A percentile compares a stretch with the other conserved stretches of the same genome.
Evolutionary conservation across 352 stramenopile genomes (phyloP).

Genomic region (Phytophthora pseudosyringae): DNA sequence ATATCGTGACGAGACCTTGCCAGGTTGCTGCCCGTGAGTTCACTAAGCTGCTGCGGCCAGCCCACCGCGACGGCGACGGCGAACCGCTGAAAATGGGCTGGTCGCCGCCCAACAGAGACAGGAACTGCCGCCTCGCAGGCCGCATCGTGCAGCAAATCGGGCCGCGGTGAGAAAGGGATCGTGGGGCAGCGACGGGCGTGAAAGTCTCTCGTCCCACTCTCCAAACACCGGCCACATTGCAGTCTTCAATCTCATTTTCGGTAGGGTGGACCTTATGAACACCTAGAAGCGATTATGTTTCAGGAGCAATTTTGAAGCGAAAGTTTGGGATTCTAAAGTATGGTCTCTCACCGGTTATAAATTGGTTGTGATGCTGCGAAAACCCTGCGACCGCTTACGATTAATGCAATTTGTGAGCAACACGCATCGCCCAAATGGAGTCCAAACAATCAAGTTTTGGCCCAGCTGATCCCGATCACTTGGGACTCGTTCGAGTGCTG

Average conservation of each 20-base stretch:
- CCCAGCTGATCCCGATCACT: constrained; percentile 3
- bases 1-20: constrained; percentile 1
- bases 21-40: neutral
- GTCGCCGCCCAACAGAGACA: constrained; percentile 25
- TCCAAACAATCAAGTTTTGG: constrained; percentile 26
- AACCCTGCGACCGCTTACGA: neutral
- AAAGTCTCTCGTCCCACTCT: constrained; percentile 17
- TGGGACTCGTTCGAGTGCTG: neutral
- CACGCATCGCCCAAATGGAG: constrained; percentile 20
- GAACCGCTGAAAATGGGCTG: neutral
- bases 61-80: neutral
- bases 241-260: too few species aligned
- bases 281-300: too few species aligned
- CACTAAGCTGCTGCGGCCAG: too few species aligned
- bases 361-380: too few species aligned
- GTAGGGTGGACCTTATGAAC: too few species aligned
- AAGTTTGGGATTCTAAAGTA: too few species aligned
- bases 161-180: constrained; percentile 23
- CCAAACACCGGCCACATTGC: constrained; percentile 12
- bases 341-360: too few species aligned
- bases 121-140: constrained; percentile 37
- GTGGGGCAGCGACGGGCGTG: neutral
- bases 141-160: constrained; percentile 28
- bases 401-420: constrained; percentile 30
- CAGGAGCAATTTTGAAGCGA: too few species aligned